These are phyloP conservation scores for Dryas drummondii DNA, from an alignment of 306 rosid genomes.

Conservation along the genomic window DNA sequence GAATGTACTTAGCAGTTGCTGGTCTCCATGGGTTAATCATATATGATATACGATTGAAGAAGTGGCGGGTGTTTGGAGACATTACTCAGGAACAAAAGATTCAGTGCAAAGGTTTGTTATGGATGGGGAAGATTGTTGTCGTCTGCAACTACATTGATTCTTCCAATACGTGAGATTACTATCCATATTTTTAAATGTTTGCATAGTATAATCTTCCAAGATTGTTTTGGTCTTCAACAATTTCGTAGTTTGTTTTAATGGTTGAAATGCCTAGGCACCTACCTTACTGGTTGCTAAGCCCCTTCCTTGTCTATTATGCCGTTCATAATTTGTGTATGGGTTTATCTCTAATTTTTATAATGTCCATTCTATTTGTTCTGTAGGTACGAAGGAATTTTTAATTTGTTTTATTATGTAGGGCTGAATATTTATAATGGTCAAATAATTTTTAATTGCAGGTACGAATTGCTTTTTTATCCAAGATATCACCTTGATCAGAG, in stretches of 20 bases:
- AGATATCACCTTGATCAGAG: conserved; percentile 99
- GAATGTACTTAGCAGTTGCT: conserved; percentile 87
- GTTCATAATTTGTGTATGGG: conserved; percentile 3
- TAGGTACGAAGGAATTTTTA: conserved; percentile 3
- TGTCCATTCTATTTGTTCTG: conserved; percentile 3
- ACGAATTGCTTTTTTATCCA: conserved; percentile 93
- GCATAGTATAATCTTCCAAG: conserved; percentile 24
- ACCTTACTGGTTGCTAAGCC: neutral
- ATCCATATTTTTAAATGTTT: conserved; percentile 23
- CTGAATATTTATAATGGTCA: conserved; percentile 23
- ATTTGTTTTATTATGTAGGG: conserved; percentile 25
- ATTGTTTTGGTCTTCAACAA: conserved; percentile 1
- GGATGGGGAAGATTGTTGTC: conserved; percentile 97
- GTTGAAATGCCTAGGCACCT: neutral
- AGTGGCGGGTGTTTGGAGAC: conserved; percentile 96
- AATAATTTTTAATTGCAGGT: conserved; percentile 51
- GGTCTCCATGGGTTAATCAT: conserved; percentile 92
- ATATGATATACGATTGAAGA: conserved; percentile 81
- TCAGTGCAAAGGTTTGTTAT: conserved; percentile 90
- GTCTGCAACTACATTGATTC: conserved; percentile 90
- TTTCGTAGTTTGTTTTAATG: neutral
- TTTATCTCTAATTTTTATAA: neutral
- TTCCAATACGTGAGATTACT: conserved; percentile 76
- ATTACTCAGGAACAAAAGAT: conserved; percentile 90
- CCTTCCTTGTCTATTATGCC: neutral